Conservation (phyloP, 192 early-diverging fungal species). For the Rhizoclosmatium globosum region DNA sequence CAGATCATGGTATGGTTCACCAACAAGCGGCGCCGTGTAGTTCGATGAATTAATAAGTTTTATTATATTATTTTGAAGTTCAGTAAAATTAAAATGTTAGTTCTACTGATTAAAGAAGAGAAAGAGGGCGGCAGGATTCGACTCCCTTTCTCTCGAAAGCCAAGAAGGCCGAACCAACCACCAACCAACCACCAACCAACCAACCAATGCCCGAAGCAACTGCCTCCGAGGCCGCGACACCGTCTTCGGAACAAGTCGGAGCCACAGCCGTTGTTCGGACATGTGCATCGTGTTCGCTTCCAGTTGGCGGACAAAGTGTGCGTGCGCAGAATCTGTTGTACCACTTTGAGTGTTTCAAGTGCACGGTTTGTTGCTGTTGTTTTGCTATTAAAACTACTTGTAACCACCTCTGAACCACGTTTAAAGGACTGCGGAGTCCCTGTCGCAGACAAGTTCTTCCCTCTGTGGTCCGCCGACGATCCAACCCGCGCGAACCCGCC, state of each 20-base stretch:
- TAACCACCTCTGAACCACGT: not conserved
- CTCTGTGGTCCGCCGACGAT: slow-evolving; percentile 66
- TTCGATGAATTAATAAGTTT: slow-evolving; percentile 10
- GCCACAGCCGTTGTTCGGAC: slow-evolving; percentile 23
- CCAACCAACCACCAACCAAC: no score
- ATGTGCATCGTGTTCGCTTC: slow-evolving; percentile 74
- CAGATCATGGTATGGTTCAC: slow-evolving; percentile 40
- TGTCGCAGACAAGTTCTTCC: slow-evolving; percentile 89
- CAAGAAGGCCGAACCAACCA: no score
- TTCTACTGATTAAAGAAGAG: no score
- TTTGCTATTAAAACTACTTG: not conserved
- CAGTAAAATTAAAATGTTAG: no score
- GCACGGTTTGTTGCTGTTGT: slow-evolving; percentile 72
- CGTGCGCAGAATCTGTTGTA: slow-evolving; percentile 82
- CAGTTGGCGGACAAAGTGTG: slow-evolving; percentile 90
- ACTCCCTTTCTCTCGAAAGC: no score
- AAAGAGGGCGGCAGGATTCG: no score
- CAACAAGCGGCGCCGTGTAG: slow-evolving; percentile 18
- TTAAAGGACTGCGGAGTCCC: slow-evolving; percentile 68
- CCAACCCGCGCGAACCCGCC: slow-evolving; percentile 42
- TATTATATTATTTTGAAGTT: not conserved
- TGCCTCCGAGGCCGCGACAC: not conserved
- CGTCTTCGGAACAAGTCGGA: not conserved
- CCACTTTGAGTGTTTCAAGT: slow-evolving; percentile 96
- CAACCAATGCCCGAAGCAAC: not conserved